These are phyloP conservation scores for Melocanna baccifera DNA, from an alignment of 176 grass and related monocot species.

Conservation along the genomic window DNA sequence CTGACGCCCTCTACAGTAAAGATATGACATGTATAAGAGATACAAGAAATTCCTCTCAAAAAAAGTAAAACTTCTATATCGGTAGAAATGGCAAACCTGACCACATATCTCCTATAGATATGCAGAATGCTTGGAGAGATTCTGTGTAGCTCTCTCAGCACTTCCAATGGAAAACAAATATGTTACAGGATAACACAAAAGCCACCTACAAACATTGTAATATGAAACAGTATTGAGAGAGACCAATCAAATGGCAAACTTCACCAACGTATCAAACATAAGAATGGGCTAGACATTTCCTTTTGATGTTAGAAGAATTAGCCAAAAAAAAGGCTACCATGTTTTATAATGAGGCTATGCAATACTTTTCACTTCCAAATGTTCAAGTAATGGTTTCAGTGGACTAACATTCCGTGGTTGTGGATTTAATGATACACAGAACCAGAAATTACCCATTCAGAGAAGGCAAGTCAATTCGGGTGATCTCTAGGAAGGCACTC, in stretches of 20 bases:
- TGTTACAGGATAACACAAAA: slow-evolving; percentile 82
- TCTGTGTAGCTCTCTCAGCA: slow-evolving; percentile 37
- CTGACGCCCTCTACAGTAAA: slow-evolving; percentile 24
- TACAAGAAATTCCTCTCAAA: not conserved
- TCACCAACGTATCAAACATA: slow-evolving; percentile 13
- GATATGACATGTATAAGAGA: not conserved
- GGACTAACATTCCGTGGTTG: not conserved
- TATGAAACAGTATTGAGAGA: not conserved
- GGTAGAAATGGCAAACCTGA: slow-evolving; percentile 41
- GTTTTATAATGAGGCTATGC: not conserved
- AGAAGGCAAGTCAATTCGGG: slow-evolving; percentile 61
- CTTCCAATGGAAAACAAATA: slow-evolving; percentile 64
- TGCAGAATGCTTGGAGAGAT: slow-evolving; percentile 66
- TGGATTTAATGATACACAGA: not conserved
- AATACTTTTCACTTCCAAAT: not conserved
- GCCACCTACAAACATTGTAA: slow-evolving; percentile 59
- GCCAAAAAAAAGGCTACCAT: not conserved
- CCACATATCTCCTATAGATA: slow-evolving; percentile 68
- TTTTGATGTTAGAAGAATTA: not conserved
- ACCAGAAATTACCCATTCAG: slow-evolving; percentile 66
- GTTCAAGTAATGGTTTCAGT: not conserved
- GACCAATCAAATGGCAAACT: not conserved
- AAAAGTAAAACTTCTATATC: not conserved
- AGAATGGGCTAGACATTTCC: not conserved
- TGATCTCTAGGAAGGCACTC: slow-evolving; percentile 40